These are phyloP conservation scores for Trichophyton equinum DNA, from an alignment of 2,329 filamentous ascomycete species.

Conservation along the genomic window DNA sequence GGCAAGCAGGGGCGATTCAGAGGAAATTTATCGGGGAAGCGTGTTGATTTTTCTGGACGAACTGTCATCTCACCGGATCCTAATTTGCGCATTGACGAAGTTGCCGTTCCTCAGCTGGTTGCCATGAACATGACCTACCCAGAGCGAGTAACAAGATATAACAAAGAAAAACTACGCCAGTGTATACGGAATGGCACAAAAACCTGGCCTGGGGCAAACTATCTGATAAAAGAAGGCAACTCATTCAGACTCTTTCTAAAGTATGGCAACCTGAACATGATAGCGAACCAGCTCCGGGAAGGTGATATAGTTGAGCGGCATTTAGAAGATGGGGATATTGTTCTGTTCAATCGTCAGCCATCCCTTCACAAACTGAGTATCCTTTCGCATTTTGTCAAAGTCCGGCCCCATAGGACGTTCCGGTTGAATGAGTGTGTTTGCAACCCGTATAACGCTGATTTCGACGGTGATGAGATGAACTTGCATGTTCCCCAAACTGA, in stretches of 20 bases:
- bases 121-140: slow-evolving; percentile 95
- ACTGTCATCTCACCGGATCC: slow-evolving; percentile 97
- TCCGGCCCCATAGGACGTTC: slow-evolving; percentile 91
- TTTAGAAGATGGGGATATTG: slow-evolving; percentile 87
- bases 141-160: slow-evolving; percentile 72
- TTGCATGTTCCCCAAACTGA: slow-evolving; percentile 95
- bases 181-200: slow-evolving; percentile 63
- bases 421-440: slow-evolving; percentile 97
- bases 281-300: slow-evolving; percentile 61
- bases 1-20: slow-evolving; percentile 96
- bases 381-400: slow-evolving; percentile 85
- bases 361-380: slow-evolving; percentile 98
- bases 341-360: slow-evolving; percentile 94
- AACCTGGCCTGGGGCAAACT: slow-evolving; percentile 79
- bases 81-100: slow-evolving; percentile 84
- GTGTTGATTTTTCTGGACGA: slow-evolving; percentile 93
- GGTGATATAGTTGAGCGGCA: slow-evolving; percentile 91
- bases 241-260: slow-evolving; percentile 64
- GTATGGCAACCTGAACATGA: slow-evolving; percentile 56
- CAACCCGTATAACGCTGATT: slow-evolving; percentile 96
- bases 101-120: slow-evolving; percentile 82
- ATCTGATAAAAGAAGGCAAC: slow-evolving; percentile 53
- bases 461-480: slow-evolving; percentile 99
- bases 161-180: slow-evolving; percentile 65
- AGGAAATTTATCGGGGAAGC: slow-evolving; percentile 93